These are phyloP conservation scores for Epichloe gansuensis DNA, from an alignment of 2,329 filamentous ascomycete genomes.

Conservation along the genomic window DNA sequence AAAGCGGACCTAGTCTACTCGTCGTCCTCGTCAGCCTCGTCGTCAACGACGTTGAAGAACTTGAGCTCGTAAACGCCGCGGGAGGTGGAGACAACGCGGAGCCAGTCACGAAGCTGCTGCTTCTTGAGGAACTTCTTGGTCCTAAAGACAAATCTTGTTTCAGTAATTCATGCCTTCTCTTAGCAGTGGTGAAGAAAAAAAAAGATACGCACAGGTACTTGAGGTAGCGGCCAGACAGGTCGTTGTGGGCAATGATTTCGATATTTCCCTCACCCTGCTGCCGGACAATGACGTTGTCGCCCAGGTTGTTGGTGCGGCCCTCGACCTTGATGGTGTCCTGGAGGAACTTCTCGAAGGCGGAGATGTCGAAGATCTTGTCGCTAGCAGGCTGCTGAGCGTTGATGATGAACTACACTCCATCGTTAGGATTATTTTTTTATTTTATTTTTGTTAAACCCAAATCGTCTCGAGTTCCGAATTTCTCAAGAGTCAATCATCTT, in stretches of 20 bases:
- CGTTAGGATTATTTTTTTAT: not conserved
- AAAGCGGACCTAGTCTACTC: constrained; percentile 55
- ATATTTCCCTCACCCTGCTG: constrained; percentile 95
- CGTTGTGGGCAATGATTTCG: constrained; percentile 93
- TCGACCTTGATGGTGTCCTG: constrained; percentile 99
- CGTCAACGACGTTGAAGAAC: constrained; percentile 99
- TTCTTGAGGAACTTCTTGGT: constrained; percentile 99
- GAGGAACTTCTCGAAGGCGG: constrained; percentile 99
- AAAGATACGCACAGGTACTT: constrained; percentile 81
- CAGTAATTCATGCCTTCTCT: not conserved
- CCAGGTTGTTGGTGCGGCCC: constrained; percentile 94
- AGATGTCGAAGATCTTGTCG: constrained; percentile 99
- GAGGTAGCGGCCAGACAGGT: constrained; percentile 96
- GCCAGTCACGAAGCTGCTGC: constrained; percentile 99
- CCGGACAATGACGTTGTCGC: constrained; percentile 80
- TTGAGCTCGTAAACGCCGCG: constrained; percentile 99
- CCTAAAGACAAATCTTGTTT: constrained; percentile 30
- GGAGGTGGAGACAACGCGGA: constrained; percentile 94
- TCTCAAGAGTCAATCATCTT: no score
- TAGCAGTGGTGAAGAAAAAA: no score
- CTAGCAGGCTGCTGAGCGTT: constrained; percentile 95
- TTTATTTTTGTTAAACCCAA: no score
- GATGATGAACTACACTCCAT: constrained; percentile 72
- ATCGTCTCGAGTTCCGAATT: not conserved
- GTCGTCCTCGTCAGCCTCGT: constrained; percentile 95